Evolutionary conservation across 805 yeast species (phyloP).

Genomic region (Monosporozyma aquatica): DNA sequence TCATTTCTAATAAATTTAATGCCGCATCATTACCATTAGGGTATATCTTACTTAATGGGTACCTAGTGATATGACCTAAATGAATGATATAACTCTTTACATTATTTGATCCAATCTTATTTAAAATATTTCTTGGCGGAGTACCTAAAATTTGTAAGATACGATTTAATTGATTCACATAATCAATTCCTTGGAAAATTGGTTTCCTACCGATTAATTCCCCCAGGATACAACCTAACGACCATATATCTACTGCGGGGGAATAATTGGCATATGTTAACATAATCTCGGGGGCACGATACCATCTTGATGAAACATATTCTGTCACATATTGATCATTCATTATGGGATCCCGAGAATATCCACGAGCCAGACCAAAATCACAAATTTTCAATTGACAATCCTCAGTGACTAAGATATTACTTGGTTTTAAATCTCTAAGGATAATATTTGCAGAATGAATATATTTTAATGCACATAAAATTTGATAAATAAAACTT

Average conservation of each 20-base stretch:
- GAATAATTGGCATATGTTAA: constrained; percentile 87
- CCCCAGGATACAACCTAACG: constrained; percentile 93
- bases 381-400: constrained; percentile 95
- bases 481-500: constrained; percentile 80
- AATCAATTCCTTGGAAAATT: constrained; percentile 87
- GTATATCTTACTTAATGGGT: constrained; percentile 56
- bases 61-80: constrained; percentile 68
- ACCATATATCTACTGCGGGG: constrained; percentile 95
- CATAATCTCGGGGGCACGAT: constrained; percentile 96
- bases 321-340: constrained; percentile 90
- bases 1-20: constrained; percentile 61
- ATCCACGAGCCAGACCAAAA: constrained; percentile 94
- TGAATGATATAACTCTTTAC: constrained; percentile 87
- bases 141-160: constrained; percentile 81
- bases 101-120: constrained; percentile 67
- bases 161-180: constrained; percentile 87
- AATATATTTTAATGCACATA: constrained; percentile 82
- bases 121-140: constrained; percentile 62
- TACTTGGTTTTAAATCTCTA: constrained; percentile 91
- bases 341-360: constrained; percentile 65
- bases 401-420: constrained; percentile 85
- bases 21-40: constrained; percentile 83
- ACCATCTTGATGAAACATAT: constrained; percentile 97
- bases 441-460: constrained; percentile 90
- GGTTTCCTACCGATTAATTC: constrained; percentile 90